Base-by-base conservation (phyloP, 768 basidiomycete genomes). In the Fomitopsis pulvina region DNA sequence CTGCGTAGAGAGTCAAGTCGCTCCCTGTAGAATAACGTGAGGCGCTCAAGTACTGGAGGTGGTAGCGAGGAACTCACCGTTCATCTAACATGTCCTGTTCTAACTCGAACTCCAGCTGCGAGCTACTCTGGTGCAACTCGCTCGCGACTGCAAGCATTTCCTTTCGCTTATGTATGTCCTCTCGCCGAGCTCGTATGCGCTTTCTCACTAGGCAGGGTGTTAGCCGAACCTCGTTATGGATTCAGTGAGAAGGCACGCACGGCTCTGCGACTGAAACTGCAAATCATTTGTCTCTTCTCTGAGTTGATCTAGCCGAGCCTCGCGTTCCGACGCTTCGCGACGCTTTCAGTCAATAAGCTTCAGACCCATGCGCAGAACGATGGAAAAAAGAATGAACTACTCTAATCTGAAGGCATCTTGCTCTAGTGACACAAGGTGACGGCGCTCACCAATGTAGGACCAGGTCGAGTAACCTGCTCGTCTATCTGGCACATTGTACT, bases 301-400 rank as follows among this genome's bases (percentile, higher is more conserved):
- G 39, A 69, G 68, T 52, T 69, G 65, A n/a, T 83, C 68, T 24
- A 88, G 65, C 54, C 71, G 73, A 51, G 74, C 72, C 58, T 83
- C 71, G 30, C 81, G 77, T 64, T 90, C 81, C 38, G 79, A 80
- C 43, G 81, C 69, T 63, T 90, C 82, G 37, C 86, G 81, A 55
- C 71, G 75, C 88, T 89, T 65, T 59, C 52, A 56, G 63, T 55
- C 41, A 60, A 51, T 61, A 54, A 63, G 60, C 47, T 57, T 61
- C 60, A 67, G 61, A 57, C 59, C 53, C 25, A 50, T 51, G 49
- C 26, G 40, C 18, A 39, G 22, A 3, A 38, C 30, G 8, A 32
- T 32, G 16, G 16, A 32, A 7, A 16, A n/a, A n/a, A n/a, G n/a
- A n/a, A n/a, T n/a, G n/a, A n/a, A n/a, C n/a, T n/a, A n/a, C n/a